phyloP scores from a whole-genome alignment of 2,329 filamentous ascomycete species.

The Akanthomyces dipterigenus region DNA sequence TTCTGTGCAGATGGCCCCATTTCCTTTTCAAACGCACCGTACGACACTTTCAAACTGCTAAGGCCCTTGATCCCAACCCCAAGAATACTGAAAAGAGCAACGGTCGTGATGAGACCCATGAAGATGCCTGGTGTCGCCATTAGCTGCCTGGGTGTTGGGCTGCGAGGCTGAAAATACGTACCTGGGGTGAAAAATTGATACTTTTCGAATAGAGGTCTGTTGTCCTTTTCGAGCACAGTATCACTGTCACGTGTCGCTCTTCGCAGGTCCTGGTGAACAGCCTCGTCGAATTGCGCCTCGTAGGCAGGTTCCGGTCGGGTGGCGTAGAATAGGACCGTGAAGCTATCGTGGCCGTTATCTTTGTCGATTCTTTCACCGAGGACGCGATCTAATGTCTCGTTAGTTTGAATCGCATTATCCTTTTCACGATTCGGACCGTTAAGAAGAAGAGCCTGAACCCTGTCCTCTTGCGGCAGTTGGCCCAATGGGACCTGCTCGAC shows the following conservation, averaged over 20 bases:
- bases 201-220: slow-evolving; percentile 69
- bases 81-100: slow-evolving; percentile 70
- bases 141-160: slow-evolving; percentile 6
- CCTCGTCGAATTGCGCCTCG: slow-evolving; percentile 55
- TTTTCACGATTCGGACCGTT: slow-evolving; percentile 35
- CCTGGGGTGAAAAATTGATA: slow-evolving; percentile 93
- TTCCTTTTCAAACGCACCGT: slow-evolving; percentile 94
- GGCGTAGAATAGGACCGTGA: slow-evolving; percentile 72
- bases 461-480: slow-evolving; percentile 31
- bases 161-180: slow-evolving; percentile 33
- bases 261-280: slow-evolving; percentile 68
- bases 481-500: slow-evolving; percentile 36
- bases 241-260: slow-evolving; percentile 29
- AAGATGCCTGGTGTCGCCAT: slow-evolving; percentile 62
- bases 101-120: slow-evolving; percentile 67
- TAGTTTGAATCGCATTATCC: neutral
- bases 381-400: slow-evolving; percentile 37
- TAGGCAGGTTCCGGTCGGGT: slow-evolving; percentile 54
- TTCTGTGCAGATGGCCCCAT: slow-evolving; percentile 85
- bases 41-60: slow-evolving; percentile 77
- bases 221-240: slow-evolving; percentile 23
- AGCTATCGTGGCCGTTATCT: slow-evolving; percentile 38
- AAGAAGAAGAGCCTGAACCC: slow-evolving; percentile 39
- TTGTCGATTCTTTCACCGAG: slow-evolving; percentile 42
- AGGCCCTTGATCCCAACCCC: slow-evolving; percentile 72